Evolutionary conservation across 2,329 filamentous ascomycete species (phyloP).

Genomic region (Scleromitrula shiraiana): DNA sequence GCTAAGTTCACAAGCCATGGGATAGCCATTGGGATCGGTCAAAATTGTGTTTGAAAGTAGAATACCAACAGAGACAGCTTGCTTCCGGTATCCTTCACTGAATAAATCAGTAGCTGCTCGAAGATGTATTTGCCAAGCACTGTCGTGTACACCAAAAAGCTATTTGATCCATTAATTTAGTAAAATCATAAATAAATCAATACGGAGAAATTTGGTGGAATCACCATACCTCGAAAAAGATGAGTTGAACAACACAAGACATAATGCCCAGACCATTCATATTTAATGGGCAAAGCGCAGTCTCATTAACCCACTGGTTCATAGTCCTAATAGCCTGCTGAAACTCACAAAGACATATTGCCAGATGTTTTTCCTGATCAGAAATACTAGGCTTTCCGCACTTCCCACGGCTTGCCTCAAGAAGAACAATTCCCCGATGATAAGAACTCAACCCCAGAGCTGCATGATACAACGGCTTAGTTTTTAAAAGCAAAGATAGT

Average conservation of each 20-base stretch:
- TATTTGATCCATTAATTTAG: constrained; percentile 16
- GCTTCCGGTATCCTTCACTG: constrained; percentile 3
- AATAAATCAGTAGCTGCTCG: constrained; percentile 20
- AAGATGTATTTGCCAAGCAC: constrained; percentile 23
- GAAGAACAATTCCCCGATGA: constrained; percentile 31
- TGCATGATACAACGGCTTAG: constrained; percentile 50
- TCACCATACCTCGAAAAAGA: constrained; percentile 42
- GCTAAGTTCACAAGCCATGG: background rate
- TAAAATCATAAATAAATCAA: constrained; percentile 31
- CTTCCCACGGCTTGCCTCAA: constrained; percentile 19
- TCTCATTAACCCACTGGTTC: constrained; percentile 11
- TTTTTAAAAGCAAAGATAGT: constrained; percentile 43
- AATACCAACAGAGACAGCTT: constrained; percentile 7
- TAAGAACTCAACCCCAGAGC: constrained; percentile 47
- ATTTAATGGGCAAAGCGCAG: constrained; percentile 6
- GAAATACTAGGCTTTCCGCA: constrained; percentile 10
- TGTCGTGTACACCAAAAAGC: constrained; percentile 35
- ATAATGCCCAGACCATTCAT: constrained; percentile 32
- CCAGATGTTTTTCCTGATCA: constrained; percentile 25
- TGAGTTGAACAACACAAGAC: constrained; percentile 45
- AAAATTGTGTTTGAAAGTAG: too few species aligned
- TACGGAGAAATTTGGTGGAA: background rate
- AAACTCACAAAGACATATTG: constrained; percentile 14
- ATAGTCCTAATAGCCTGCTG: constrained; percentile 24
- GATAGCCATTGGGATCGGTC: background rate